phyloP scores from a whole-genome alignment of 2,329 filamentous ascomycete genomes.

The Elsinoe arachidis region DNA sequence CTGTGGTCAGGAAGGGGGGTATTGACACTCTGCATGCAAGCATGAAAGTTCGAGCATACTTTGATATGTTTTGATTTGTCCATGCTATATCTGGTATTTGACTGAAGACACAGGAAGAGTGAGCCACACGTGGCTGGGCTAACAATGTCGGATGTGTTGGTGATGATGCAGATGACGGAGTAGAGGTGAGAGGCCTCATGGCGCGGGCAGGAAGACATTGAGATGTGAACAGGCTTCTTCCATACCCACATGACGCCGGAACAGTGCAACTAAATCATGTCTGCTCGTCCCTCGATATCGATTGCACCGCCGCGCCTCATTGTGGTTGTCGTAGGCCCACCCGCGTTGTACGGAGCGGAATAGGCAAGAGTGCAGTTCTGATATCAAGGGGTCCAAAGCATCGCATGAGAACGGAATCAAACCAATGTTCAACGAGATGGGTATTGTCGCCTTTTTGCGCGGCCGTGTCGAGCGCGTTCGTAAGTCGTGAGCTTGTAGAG shows the following conservation, averaged over 20 bases:
- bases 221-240: not conserved
- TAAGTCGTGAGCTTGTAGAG: conserved; percentile 1
- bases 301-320: no score
- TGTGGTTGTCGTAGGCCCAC: no score
- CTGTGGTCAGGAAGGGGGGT: no score
- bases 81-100: conserved; percentile 9
- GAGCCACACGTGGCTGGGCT: not conserved
- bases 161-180: not conserved
- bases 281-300: not conserved
- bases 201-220: not conserved
- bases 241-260: not conserved
- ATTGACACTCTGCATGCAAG: not conserved
- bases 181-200: not conserved
- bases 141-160: not conserved
- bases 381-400: not conserved
- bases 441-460: conserved; percentile 7
- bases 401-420: not conserved
- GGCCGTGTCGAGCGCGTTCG: conserved; percentile 8
- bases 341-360: no score
- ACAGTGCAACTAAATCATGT: not conserved
- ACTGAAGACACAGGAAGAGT: not conserved
- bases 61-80: not conserved
- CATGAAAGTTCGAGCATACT: not conserved
- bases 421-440: not conserved
- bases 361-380: not conserved